These are phyloP conservation scores for Thermochaetoides dissita DNA, from an alignment of 2,329 filamentous ascomycete species.

Conservation along the genomic window DNA sequence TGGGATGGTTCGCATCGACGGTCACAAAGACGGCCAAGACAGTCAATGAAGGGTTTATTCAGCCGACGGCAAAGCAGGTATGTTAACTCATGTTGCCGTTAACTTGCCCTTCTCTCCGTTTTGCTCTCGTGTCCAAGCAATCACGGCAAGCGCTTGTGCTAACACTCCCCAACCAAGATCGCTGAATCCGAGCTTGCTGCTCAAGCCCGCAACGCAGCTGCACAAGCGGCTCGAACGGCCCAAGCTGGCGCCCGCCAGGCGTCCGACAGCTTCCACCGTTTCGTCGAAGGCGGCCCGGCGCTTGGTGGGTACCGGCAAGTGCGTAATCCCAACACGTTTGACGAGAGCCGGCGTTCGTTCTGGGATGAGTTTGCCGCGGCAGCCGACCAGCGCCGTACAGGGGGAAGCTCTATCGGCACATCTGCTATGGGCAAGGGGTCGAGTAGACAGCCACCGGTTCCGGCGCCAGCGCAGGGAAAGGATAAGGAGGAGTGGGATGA, in stretches of 20 bases:
- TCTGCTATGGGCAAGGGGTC: slow-evolving; percentile 44
- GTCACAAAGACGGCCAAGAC: slow-evolving; percentile 84
- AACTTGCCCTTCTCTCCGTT: too few relatives aligned
- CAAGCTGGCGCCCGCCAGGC: slow-evolving; percentile 44
- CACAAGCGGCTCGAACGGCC: slow-evolving; percentile 52
- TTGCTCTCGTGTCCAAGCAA: too few relatives aligned
- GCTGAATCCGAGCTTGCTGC: slow-evolving; percentile 66
- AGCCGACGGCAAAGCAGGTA: slow-evolving; percentile 82
- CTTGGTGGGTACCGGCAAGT: slow-evolving; percentile 22
- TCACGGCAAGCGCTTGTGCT: not conserved
- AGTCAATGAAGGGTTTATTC: slow-evolving; percentile 81
- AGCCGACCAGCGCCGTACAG: slow-evolving; percentile 37
- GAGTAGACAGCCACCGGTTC: slow-evolving; percentile 13
- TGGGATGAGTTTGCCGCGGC: slow-evolving; percentile 80
- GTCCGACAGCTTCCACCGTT: slow-evolving; percentile 66
- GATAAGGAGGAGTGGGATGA: slow-evolving; percentile 52
- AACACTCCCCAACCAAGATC: slow-evolving; percentile 29
- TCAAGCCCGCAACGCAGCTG: slow-evolving; percentile 46
- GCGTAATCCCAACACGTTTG: slow-evolving; percentile 23
- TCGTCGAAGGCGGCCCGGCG: slow-evolving; percentile 60
- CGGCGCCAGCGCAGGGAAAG: slow-evolving; percentile 14
- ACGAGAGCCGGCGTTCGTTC: slow-evolving; percentile 64
- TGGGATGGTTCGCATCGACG: slow-evolving; percentile 83
- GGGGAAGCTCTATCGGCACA: slow-evolving; percentile 41
- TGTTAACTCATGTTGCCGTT: slow-evolving; percentile 12